Conservation (phyloP, 2,329 filamentous ascomycete genomes). For the Diaporthe amygdali region DNA sequence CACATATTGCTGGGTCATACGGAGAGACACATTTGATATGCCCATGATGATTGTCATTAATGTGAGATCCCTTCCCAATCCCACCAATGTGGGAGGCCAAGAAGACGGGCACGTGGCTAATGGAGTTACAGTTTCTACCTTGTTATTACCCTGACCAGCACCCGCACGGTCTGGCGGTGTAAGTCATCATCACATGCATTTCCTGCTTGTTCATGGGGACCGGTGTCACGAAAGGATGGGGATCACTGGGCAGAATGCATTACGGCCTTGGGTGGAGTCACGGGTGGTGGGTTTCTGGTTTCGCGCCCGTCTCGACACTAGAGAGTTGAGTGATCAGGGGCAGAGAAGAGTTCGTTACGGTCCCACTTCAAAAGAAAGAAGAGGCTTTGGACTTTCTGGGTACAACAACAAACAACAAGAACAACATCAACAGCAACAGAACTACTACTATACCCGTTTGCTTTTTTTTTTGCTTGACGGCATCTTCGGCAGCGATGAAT, state of each 20-base stretch:
- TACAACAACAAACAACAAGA: conserved; percentile 12
- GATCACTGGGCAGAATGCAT: conserved; percentile 17
- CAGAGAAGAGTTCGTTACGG: neutral
- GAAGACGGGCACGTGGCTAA: neutral
- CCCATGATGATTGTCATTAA: conserved; percentile 99
- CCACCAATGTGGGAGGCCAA: neutral
- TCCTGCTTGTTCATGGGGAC: neutral
- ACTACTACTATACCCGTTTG: conserved; percentile 14
- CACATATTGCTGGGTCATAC: conserved; percentile 96
- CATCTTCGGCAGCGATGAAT: conserved; percentile 12
- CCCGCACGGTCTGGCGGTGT: conserved; percentile 58
- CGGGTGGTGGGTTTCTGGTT: conserved; percentile 16
- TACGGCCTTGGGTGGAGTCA: conserved; percentile 14
- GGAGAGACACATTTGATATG: conserved; percentile 96
- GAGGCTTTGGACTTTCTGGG: conserved; percentile 1
- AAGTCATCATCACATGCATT: neutral
- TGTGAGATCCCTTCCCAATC: conserved; percentile 64
- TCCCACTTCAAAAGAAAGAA: neutral
- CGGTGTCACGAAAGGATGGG: neutral
- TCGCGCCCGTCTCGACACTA: neutral
- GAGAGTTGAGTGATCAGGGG: neutral
- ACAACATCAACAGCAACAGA: too few species aligned
- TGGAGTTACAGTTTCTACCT: conserved; percentile 55
- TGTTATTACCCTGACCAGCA: conserved; percentile 65
- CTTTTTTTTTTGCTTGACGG: neutral